Percentiles rank a stretch among this genome's conserved stretches.
Evolutionary conservation across 2,329 filamentous ascomycete genomes (phyloP).

Genomic region (Fusarium paranaense): DNA sequence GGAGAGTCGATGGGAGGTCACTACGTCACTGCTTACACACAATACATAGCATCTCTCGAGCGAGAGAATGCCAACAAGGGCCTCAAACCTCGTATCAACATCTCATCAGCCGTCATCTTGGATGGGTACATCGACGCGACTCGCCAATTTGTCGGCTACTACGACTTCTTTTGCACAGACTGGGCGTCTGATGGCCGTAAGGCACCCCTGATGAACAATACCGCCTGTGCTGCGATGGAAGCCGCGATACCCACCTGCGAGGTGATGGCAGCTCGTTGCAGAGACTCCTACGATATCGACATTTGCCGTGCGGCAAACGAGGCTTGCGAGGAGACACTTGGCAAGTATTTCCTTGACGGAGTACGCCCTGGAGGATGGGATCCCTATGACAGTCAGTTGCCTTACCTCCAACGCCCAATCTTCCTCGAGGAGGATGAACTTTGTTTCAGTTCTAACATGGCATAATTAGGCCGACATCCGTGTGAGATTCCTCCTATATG

Average conservation of each 20-base stretch:
- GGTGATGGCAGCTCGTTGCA: background rate
- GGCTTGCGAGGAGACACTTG: conserved; percentile 14
- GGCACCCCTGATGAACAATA: conserved; percentile 19
- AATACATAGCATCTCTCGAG: conserved; percentile 14
- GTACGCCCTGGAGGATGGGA: conserved; percentile 23
- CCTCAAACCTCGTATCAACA: background rate
- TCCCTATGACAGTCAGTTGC: conserved; percentile 21
- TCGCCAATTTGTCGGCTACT: conserved; percentile 19
- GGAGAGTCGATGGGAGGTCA: conserved; percentile 37
- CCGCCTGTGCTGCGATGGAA: conserved; percentile 17
- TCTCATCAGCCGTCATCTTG: conserved; percentile 21
- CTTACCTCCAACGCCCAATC: too few species aligned
- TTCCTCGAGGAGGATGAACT: too few species aligned
- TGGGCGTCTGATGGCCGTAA: conserved; percentile 11
- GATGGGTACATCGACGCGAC: conserved; percentile 34
- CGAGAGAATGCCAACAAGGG: background rate
- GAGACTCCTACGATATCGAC: conserved; percentile 2
- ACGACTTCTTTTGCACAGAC: conserved; percentile 29
- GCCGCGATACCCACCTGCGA: conserved; percentile 26
- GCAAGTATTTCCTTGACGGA: conserved; percentile 15
- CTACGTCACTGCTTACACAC: conserved; percentile 31
- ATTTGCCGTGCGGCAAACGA: conserved; percentile 21
- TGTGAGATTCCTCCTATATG: conserved; percentile 1
- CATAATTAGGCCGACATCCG: background rate
- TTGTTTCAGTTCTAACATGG: too few species aligned